Conservation (phyloP, 1,284 basidiomycete genomes). For the Leucoagaricus sp. region DNA sequence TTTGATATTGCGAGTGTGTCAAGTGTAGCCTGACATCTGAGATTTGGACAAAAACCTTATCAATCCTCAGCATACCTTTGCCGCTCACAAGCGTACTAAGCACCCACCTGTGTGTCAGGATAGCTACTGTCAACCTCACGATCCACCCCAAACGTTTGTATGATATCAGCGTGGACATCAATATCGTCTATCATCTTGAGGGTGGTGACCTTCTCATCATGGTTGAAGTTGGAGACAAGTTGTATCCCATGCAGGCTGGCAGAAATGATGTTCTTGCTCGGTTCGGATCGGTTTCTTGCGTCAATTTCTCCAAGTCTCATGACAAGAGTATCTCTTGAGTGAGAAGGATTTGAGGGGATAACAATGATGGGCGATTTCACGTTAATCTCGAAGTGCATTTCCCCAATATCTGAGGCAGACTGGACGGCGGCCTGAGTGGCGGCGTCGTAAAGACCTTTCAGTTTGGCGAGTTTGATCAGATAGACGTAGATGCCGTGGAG, state of each 20-base stretch:
- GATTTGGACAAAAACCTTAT: constrained; percentile 72
- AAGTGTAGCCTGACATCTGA: constrained; percentile 91
- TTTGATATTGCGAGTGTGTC: constrained; percentile 88
- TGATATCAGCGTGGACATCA: constrained; percentile 71
- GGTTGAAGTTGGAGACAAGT: constrained; percentile 70
- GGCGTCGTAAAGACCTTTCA: constrained; percentile 96
- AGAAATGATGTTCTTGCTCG: constrained; percentile 58
- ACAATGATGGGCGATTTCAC: constrained; percentile 94
- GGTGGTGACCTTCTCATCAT: constrained; percentile 47
- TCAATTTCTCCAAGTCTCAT: constrained; percentile 90
- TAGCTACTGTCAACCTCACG: constrained; percentile 47
- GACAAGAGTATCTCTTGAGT: constrained; percentile 71
- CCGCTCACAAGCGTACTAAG: neutral
- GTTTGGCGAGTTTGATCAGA: constrained; percentile 83
- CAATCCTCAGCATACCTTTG: neutral
- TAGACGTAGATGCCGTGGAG: constrained; percentile 87
- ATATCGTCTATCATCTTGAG: constrained; percentile 96
- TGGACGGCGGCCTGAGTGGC: constrained; percentile 93
- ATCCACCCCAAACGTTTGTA: constrained; percentile 61
- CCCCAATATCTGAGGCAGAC: constrained; percentile 84
- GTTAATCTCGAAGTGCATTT: constrained; percentile 90
- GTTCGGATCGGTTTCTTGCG: constrained; percentile 80
- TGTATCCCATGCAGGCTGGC: constrained; percentile 89
- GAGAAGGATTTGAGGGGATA: constrained; percentile 75
- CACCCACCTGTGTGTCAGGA: constrained; percentile 70